These are phyloP conservation scores for Phytophthora sansomeana DNA, from an alignment of 352 stramenopile genomes.

Conservation along the genomic window DNA sequence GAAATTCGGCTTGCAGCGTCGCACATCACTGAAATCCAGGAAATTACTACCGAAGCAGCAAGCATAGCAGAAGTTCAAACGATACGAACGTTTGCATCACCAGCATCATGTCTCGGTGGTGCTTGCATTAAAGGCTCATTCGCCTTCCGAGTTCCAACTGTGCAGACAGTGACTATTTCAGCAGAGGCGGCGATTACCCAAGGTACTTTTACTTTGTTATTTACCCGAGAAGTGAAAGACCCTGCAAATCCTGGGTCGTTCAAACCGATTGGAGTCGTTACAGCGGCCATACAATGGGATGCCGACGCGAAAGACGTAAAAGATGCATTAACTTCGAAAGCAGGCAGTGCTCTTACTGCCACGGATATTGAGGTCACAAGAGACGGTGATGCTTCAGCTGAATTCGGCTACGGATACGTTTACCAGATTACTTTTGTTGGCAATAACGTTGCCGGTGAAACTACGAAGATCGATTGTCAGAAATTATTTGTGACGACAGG, in stretches of 20 bases:
- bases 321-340: slow-evolving; percentile 32
- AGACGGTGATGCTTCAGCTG: slow-evolving; percentile 64
- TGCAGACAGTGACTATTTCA: slow-evolving; percentile 77
- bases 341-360: slow-evolving; percentile 39
- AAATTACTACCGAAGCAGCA: slow-evolving; percentile 69
- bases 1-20: slow-evolving; percentile 71
- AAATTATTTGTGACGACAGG: slow-evolving; percentile 48
- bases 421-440: slow-evolving; percentile 84
- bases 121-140: slow-evolving; percentile 63
- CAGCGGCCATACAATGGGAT: slow-evolving; percentile 52
- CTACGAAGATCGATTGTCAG: slow-evolving; percentile 9
- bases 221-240: slow-evolving; percentile 42
- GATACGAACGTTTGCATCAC: slow-evolving; percentile 54
- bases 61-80: slow-evolving; percentile 81
- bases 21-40: slow-evolving; percentile 75
- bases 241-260: slow-evolving; percentile 36
- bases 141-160: slow-evolving; percentile 73
- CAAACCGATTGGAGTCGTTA: slow-evolving; percentile 23
- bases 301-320: slow-evolving; percentile 44
- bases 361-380: slow-evolving; percentile 78
- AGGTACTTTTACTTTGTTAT: slow-evolving; percentile 61
- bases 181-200: slow-evolving; percentile 50
- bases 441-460: slow-evolving; percentile 74
- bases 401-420: slow-evolving; percentile 71
- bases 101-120: slow-evolving; percentile 52